Evolutionary conservation across 371 early-diverging fungal species (phyloP).

Genomic region (Nosema granulosis): DNA sequence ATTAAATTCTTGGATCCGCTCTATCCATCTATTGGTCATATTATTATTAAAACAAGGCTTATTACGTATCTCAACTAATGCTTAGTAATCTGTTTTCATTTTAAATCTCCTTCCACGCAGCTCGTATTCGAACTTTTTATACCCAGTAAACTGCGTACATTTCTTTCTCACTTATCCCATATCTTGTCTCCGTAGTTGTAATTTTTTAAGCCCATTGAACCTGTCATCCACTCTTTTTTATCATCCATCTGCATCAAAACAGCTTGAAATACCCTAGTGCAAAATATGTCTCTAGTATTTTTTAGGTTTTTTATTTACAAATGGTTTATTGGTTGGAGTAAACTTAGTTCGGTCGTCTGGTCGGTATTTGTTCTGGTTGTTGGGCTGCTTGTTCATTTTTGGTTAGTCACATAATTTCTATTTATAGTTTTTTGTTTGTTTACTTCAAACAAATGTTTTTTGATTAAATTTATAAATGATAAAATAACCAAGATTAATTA

Average conservation of each 20-base stretch:
- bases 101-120: constrained; percentile 44
- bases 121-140: constrained; percentile 50
- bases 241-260: constrained; percentile 46
- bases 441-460: too few relatives aligned
- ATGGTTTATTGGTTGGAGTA: too few relatives aligned
- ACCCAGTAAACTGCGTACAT: constrained; percentile 35
- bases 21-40: constrained; percentile 42
- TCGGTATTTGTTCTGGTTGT: too few relatives aligned
- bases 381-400: too few relatives aligned
- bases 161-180: constrained; percentile 49
- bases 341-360: too few relatives aligned
- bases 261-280: too few relatives aligned
- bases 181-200: constrained; percentile 32
- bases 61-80: constrained; percentile 35
- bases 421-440: too few relatives aligned
- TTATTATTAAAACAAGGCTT: constrained; percentile 19
- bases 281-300: too few relatives aligned
- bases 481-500: too few relatives aligned
- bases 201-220: constrained; percentile 34
- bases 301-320: too few relatives aligned
- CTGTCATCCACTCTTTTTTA: not conserved
- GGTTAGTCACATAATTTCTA: too few relatives aligned
- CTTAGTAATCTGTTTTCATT: constrained; percentile 57
- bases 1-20: constrained; percentile 37
- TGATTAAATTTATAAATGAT: too few relatives aligned